Conservation (phyloP, 2,329 filamentous ascomycete genomes). For the Colletotrichum cuscutae region DNA sequence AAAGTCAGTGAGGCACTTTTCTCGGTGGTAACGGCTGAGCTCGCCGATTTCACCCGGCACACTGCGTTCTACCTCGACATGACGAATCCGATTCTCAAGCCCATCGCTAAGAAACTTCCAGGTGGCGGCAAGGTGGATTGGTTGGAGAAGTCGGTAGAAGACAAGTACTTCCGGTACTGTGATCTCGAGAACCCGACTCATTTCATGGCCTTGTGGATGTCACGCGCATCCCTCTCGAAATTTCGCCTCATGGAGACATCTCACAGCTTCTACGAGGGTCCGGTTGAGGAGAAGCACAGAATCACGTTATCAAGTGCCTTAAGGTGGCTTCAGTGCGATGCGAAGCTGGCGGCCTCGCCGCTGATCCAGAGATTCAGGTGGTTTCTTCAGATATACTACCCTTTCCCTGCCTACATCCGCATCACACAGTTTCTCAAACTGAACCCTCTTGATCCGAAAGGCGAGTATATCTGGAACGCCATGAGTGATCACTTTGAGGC, state of each 20-base stretch:
- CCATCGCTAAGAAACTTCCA: neutral
- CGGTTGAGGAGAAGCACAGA: neutral
- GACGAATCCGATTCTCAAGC: neutral
- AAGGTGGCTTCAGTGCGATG: neutral
- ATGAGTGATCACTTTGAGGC: constrained; percentile 43
- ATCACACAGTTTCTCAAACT: constrained; percentile 35
- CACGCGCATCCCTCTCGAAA: neutral
- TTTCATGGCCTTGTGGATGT: neutral
- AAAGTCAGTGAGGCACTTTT: constrained; percentile 48
- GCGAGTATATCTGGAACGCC: constrained; percentile 44
- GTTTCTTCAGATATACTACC: constrained; percentile 50
- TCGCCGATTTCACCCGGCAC: neutral
- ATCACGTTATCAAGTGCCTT: neutral
- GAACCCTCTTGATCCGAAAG: constrained; percentile 42
- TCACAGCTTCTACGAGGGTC: neutral
- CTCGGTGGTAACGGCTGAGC: neutral
- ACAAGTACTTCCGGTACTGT: neutral
- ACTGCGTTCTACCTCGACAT: neutral
- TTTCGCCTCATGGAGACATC: neutral
- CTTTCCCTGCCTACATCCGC: constrained; percentile 52
- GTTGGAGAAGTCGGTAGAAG: neutral
- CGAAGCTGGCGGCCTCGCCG: neutral
- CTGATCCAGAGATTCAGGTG: constrained; percentile 48
- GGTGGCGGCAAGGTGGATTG: neutral
- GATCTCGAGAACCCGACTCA: neutral